A percentile compares a stretch with the other conserved stretches of the same genome.
Conservation (phyloP, 805 yeast species). For the Maudiozyma saulgeensis region DNA sequence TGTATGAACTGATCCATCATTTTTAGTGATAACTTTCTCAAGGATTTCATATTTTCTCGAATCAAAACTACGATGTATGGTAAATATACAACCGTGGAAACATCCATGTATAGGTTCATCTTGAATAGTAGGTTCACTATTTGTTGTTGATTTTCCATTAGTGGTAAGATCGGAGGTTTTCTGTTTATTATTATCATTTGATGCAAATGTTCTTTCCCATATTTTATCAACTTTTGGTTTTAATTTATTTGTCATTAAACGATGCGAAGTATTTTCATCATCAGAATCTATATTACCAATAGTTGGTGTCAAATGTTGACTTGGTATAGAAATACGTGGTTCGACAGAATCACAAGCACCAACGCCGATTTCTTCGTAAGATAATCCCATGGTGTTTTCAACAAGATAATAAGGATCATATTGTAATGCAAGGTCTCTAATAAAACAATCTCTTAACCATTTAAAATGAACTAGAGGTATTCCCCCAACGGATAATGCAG, state of each 20-base stretch:
- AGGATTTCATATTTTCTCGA: constrained; percentile 14
- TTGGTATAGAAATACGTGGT: not conserved
- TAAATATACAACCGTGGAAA: constrained; percentile 12
- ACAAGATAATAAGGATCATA: constrained; percentile 29
- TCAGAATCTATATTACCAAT: not conserved
- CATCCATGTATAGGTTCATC: not conserved
- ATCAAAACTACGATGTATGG: constrained; percentile 12
- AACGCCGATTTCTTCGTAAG: constrained; percentile 26
- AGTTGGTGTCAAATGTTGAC: not conserved
- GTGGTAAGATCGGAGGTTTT: not conserved
- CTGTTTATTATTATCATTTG: constrained; percentile 2
- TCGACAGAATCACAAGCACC: constrained; percentile 26
- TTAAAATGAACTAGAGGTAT: constrained; percentile 35
- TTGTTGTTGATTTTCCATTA: not conserved
- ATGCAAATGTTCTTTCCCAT: constrained; percentile 23
- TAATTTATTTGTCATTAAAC: constrained; percentile 13
- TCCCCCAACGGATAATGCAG: constrained; percentile 31
- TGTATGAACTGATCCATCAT: constrained; percentile 14
- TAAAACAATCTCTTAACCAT: constrained; percentile 37
- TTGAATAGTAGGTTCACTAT: too few species aligned
- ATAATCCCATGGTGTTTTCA: constrained; percentile 10
- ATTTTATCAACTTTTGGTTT: constrained; percentile 22
- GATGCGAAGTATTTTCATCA: not conserved
- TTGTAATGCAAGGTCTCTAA: constrained; percentile 33
- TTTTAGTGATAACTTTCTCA: constrained; percentile 16